Evolutionary conservation across 2,329 filamentous ascomycete species (phyloP).

Genomic region (Bimuria novae-zelandiae): DNA sequence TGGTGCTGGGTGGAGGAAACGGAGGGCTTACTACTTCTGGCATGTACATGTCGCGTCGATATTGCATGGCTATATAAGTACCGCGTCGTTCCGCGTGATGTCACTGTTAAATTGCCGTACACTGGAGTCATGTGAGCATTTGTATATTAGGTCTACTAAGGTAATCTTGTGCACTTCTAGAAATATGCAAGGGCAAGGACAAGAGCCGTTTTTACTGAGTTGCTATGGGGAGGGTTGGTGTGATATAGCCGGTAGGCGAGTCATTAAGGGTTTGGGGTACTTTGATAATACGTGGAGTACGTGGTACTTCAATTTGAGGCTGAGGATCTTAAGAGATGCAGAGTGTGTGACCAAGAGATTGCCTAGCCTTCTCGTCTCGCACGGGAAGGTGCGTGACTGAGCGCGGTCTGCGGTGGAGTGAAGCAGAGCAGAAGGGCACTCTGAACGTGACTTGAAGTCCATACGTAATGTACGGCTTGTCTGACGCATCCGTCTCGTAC

Average conservation of each 20-base stretch:
- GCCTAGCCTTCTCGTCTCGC: too few relatives aligned
- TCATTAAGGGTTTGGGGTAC: not conserved
- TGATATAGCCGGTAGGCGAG: not conserved
- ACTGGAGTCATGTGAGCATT: not conserved
- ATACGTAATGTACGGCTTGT: too few relatives aligned
- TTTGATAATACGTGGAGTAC: not conserved
- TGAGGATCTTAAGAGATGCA: too few relatives aligned
- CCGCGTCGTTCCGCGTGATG: not conserved
- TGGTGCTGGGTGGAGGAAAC: not conserved
- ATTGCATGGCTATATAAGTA: not conserved
- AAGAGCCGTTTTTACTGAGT: too few relatives aligned
- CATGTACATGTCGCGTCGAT: not conserved
- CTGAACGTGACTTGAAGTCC: too few relatives aligned
- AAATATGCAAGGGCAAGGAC: not conserved
- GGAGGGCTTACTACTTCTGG: not conserved
- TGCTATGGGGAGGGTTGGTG: not conserved
- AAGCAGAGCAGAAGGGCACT: too few relatives aligned
- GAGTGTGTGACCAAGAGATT: too few relatives aligned
- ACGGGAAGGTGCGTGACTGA: too few relatives aligned
- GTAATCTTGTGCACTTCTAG: not conserved
- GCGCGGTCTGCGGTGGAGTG: too few relatives aligned
- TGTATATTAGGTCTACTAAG: not conserved
- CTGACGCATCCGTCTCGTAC: too few relatives aligned
- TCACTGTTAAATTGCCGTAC: not conserved
- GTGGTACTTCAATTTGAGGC: not conserved